Evolutionary conservation across 2,329 filamentous ascomycete genomes (phyloP), one percentile per base, ranked within the genome.

Genomic region (Penicillium digitatum): DNA sequence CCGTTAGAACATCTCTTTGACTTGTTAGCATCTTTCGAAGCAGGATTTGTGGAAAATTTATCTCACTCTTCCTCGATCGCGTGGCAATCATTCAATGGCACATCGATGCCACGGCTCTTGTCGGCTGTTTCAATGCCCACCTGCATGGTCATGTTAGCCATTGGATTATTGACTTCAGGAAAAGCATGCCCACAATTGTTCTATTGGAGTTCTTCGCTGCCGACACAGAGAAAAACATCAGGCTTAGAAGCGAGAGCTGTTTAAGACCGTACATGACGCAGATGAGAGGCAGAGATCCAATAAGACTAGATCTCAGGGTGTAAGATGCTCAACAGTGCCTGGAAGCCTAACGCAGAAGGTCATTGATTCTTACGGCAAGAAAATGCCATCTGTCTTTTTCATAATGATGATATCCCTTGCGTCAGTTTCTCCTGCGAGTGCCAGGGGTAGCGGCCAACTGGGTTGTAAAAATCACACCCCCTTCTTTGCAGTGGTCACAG

Each of bases 21-120:
- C 20, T 6, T 1, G 22, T 62, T 44, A 60, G 55, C 26, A 20
- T 31, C 7, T 3, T 18, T 8, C 4, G 3, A 39, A 22, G 27
- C 34, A n/a, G 22, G 31, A 18, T n/a, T 10, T n/a, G 10, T 34
- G 16, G 35, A 14, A 14, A 27, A 24, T 24, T 11, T 1, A 20
- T 59, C 62, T 56, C 35, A 65, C 63, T 65, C 63, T 46, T 65
- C 60, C n/a, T 61, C 62, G 11, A 65, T 54, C 16, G 57, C 52
- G 35, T 56, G 48, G 42, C 63, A 65, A 20, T 65, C 63, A 45
- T 65, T 62, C 42, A 65, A 40, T 26, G 47, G 48, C n/a, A 63
- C 63, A 44, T 58, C 37, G 6, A 64, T 51, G 14, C 56, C 63
- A 11, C 58, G 58, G 46, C 63, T 65, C 7, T 31, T 52, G 1